These are phyloP conservation scores for Ustilaginoidea virens DNA, from an alignment of 2,329 filamentous ascomycete species.

Conservation along the genomic window DNA sequence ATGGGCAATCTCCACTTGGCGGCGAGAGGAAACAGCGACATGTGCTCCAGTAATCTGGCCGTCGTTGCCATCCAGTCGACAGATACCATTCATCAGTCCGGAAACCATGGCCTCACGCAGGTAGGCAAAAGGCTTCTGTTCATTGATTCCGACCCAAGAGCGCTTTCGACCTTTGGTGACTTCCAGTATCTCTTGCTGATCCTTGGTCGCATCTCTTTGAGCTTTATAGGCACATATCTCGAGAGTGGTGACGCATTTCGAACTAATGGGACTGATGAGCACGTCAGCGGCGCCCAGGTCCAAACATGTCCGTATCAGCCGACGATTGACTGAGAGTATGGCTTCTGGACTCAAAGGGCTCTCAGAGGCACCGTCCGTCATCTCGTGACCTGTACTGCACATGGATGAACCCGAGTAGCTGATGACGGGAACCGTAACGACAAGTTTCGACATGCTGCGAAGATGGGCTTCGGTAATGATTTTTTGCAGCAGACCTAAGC, in stretches of 20 bases:
- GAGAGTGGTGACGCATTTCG: constrained; percentile 57
- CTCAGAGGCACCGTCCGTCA: constrained; percentile 24
- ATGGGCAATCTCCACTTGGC: constrained; percentile 48
- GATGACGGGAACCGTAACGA: constrained; percentile 41
- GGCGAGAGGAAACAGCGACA: constrained; percentile 50
- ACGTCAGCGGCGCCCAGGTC: constrained; percentile 82
- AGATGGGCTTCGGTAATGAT: constrained; percentile 43
- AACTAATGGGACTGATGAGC: constrained; percentile 61
- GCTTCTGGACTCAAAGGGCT: constrained; percentile 12
- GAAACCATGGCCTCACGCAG: constrained; percentile 89
- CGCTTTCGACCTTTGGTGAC: constrained; percentile 64
- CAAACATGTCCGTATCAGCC: constrained; percentile 53
- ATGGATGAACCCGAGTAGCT: constrained; percentile 19
- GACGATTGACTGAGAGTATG: constrained; percentile 16
- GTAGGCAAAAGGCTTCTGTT: constrained; percentile 77
- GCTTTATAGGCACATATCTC: constrained; percentile 74
- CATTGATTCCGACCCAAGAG: constrained; percentile 81
- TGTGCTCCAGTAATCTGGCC: constrained; percentile 47
- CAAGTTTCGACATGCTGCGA: constrained; percentile 37
- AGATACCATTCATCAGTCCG: constrained; percentile 77
- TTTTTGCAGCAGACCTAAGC: constrained; percentile 36
- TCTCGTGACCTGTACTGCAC: constrained; percentile 14
- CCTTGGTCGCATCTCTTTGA: constrained; percentile 58
- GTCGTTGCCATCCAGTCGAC: constrained; percentile 50
- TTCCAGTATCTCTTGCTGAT: constrained; percentile 57